Conservation (phyloP, 192 early-diverging fungal species). For the Phycomyces nitens region DNA sequence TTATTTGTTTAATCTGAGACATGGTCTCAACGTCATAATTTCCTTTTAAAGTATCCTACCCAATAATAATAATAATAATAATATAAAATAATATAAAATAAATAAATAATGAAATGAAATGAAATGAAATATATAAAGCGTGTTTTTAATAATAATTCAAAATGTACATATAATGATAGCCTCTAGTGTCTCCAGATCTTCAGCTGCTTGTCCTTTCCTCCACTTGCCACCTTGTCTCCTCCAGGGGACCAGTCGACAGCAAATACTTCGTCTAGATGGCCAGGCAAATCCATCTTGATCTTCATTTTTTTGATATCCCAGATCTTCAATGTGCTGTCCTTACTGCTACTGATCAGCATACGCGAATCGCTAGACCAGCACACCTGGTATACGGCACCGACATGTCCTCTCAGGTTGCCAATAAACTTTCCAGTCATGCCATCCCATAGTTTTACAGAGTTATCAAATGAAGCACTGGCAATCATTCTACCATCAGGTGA, state of each 20-base stretch:
- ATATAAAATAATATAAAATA: neutral
- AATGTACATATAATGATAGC: too few relatives aligned
- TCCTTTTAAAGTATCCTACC: too few relatives aligned
- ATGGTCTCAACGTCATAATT: too few relatives aligned
- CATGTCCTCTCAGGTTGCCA: constrained; percentile 90
- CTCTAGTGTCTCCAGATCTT: constrained; percentile 69
- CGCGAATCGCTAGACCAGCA: constrained; percentile 93
- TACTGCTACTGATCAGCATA: constrained; percentile 83
- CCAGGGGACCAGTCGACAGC: constrained; percentile 93
- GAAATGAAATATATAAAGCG: neutral
- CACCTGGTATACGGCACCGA: constrained; percentile 94
- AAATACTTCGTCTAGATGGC: constrained; percentile 94
- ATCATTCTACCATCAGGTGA: constrained; percentile 87
- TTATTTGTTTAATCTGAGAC: too few relatives aligned
- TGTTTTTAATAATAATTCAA: neutral
- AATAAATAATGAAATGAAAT: neutral
- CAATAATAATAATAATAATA: neutral
- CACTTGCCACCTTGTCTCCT: constrained; percentile 89
- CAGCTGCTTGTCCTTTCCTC: constrained; percentile 87
- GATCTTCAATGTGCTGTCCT: constrained; percentile 90
- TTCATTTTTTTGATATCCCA: constrained; percentile 92
- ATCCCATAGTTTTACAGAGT: constrained; percentile 98
- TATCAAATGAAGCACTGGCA: constrained; percentile 95
- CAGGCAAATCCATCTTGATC: constrained; percentile 91
- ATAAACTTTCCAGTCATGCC: constrained; percentile 85